These are phyloP conservation scores for Panicum hallii DNA, from an alignment of 202 grass and related monocot species.

Conservation along the genomic window DNA sequence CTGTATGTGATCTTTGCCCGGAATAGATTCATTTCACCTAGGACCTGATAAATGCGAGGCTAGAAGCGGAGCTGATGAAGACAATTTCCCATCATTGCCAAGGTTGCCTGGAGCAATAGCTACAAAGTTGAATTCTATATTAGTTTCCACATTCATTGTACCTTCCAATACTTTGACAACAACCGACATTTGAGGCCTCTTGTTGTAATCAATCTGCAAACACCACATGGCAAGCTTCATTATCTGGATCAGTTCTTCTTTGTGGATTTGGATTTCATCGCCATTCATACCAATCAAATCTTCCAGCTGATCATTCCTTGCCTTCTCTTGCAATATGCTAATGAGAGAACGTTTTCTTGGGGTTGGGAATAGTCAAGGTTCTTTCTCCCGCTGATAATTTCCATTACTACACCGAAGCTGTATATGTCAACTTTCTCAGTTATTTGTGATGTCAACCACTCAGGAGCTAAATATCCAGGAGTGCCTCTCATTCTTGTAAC, in stretches of 20 bases:
- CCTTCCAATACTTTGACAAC: constrained; percentile 62
- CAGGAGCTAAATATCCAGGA: constrained; percentile 6
- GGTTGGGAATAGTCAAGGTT: constrained; percentile 52
- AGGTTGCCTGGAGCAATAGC: neutral
- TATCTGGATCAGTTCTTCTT: constrained; percentile 35
- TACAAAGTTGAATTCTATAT: constrained; percentile 41
- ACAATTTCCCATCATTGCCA: neutral
- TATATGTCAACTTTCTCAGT: constrained; percentile 66
- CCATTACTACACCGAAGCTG: constrained; percentile 61
- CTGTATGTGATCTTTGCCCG: neutral
- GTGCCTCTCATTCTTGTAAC: constrained; percentile 40
- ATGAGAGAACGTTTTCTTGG: constrained; percentile 44
- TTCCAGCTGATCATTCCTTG: neutral
- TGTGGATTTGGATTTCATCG: constrained; percentile 17
- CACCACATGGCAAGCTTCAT: constrained; percentile 38
- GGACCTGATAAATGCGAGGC: constrained; percentile 29
- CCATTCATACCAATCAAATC: constrained; percentile 42
- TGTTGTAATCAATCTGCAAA: constrained; percentile 41
- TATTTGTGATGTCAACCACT: constrained; percentile 34
- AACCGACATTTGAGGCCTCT: constrained; percentile 46
- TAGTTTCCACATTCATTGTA: constrained; percentile 34
- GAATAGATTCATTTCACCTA: constrained; percentile 16
- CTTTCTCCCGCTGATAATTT: constrained; percentile 50
- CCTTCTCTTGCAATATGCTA: constrained; percentile 50
- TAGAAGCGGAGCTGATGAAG: constrained; percentile 31